A percentile compares a stretch with the other conserved stretches of the same genome.
phyloP scores from a whole-genome alignment of 2,329 filamentous ascomycete species.

The Pleurostoma richardsiae region DNA sequence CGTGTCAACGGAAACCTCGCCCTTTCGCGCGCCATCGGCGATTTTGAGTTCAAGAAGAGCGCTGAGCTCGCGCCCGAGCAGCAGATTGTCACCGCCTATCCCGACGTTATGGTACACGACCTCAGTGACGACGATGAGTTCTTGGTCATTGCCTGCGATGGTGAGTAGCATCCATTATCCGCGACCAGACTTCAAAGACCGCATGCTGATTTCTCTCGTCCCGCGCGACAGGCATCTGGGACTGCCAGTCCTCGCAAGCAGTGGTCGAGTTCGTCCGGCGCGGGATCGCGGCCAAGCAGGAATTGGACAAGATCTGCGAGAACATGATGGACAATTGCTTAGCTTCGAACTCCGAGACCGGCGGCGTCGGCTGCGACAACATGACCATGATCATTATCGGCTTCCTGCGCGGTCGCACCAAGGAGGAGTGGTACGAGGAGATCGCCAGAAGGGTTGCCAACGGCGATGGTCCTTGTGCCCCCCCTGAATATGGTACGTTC shows the following conservation, averaged over 20 bases:
- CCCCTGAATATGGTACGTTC: constrained; percentile 97
- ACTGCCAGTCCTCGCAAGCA: constrained; percentile 96
- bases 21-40: constrained; percentile 92
- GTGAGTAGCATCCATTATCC: constrained; percentile 43
- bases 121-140: constrained; percentile 94
- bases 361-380: constrained; percentile 97
- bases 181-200: not conserved
- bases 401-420: constrained; percentile 83
- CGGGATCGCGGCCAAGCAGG: constrained; percentile 94
- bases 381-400: constrained; percentile 97
- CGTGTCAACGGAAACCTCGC: constrained; percentile 98
- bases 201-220: not conserved
- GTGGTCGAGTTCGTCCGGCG: constrained; percentile 95
- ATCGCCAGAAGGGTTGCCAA: constrained; percentile 91
- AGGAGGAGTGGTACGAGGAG: constrained; percentile 98
- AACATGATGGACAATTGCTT: constrained; percentile 99
- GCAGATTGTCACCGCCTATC: constrained; percentile 96
- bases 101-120: constrained; percentile 89
- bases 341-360: constrained; percentile 95
- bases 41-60: constrained; percentile 99
- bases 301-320: constrained; percentile 91
- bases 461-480: constrained; percentile 95
- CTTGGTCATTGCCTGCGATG: constrained; percentile 85
- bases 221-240: constrained; percentile 81
- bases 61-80: constrained; percentile 95